phyloP scores from a whole-genome alignment of 345 rosid species.

The Conringia planisiliqua region DNA sequence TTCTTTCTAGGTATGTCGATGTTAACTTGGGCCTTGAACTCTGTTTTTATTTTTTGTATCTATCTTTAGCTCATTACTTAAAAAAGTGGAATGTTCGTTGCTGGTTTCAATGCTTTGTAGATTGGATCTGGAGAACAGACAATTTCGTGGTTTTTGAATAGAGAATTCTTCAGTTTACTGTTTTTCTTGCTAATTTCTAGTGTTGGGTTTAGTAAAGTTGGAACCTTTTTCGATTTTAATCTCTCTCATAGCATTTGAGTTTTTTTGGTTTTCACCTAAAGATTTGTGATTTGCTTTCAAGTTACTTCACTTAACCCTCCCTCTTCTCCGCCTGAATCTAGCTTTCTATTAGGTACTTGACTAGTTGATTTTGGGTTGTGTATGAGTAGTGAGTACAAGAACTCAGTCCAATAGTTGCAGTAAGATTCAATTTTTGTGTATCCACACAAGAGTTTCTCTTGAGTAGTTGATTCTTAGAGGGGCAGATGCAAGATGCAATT shows the following conservation, averaged over 20 bases:
- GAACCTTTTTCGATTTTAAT: background rate
- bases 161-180: background rate
- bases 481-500: background rate
- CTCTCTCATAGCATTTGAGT: background rate
- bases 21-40: background rate
- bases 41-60: background rate
- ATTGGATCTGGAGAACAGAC: conserved; percentile 25
- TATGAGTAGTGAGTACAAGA: background rate
- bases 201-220: conserved; percentile 14
- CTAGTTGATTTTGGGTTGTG: background rate
- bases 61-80: background rate
- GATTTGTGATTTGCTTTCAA: background rate
- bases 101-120: conserved; percentile 3
- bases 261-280: background rate
- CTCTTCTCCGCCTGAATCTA: background rate
- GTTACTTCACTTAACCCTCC: background rate
- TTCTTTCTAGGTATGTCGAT: background rate
- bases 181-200: background rate
- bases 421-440: background rate
- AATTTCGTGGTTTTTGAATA: background rate
- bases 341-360: background rate
- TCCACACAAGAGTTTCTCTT: background rate
- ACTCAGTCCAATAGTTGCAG: background rate
- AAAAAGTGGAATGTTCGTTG: background rate
- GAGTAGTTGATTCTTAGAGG: background rate